Conservation (phyloP, 805 yeast genomes). For the Wickerhamomyces tratensis region DNA sequence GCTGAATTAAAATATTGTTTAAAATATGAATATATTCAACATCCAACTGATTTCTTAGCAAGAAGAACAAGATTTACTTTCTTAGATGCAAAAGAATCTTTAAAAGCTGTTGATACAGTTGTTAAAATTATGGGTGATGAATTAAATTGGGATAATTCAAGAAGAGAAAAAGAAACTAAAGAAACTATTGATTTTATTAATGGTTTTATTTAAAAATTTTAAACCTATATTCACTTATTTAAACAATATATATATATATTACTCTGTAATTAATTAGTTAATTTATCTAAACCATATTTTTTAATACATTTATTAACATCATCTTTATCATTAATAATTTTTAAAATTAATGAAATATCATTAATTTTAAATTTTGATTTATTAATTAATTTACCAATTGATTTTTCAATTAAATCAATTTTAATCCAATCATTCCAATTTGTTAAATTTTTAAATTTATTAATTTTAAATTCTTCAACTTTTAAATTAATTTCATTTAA, state of each 20-base stretch:
- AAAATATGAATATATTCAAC: conserved; percentile 75
- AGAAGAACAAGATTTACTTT: conserved; percentile 92
- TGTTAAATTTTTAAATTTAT: neutral
- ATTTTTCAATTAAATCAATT: conserved; percentile 43
- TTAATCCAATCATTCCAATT: conserved; percentile 62
- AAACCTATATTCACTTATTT: too few species aligned
- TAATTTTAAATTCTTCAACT: conserved; percentile 20
- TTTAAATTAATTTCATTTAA: conserved; percentile 12
- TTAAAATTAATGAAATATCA: conserved; percentile 38
- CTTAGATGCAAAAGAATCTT: conserved; percentile 78
- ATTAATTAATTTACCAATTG: conserved; percentile 35
- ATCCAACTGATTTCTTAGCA: conserved; percentile 83
- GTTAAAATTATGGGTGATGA: conserved; percentile 79
- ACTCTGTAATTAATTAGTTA: too few species aligned
- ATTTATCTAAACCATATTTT: too few species aligned
- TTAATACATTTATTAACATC: too few species aligned
- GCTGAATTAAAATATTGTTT: conserved; percentile 84
- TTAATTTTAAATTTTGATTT: conserved; percentile 53
- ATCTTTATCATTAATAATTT: conserved; percentile 12
- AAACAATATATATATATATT: too few species aligned
- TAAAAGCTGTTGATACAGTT: conserved; percentile 72
- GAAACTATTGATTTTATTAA: conserved; percentile 51
- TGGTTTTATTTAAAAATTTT: conserved; percentile 26
- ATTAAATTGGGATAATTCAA: conserved; percentile 58
- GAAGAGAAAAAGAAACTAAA: conserved; percentile 42